phyloP scores from a whole-genome alignment of 768 basidiomycete species.

The Tylopilus vinaceipallidus region DNA sequence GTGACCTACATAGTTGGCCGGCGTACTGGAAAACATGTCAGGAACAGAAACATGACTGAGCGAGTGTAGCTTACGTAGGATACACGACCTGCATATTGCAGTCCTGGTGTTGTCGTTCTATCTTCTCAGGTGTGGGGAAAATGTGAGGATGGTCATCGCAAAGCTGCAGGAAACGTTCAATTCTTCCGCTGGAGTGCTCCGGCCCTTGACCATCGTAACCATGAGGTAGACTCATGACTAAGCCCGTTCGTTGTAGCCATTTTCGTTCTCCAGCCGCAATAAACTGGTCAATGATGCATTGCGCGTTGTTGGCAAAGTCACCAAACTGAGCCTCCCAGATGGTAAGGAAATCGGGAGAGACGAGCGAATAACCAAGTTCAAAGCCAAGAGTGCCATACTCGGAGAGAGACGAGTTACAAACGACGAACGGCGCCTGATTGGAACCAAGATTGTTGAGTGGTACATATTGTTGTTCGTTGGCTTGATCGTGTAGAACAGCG shows the following conservation, averaged over 20 bases:
- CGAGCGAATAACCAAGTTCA: slow-evolving; percentile 97
- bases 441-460: slow-evolving; percentile 87
- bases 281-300: slow-evolving; percentile 98
- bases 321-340: slow-evolving; percentile 99
- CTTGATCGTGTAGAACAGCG: slow-evolving; percentile 95
- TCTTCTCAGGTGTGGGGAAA: slow-evolving; percentile 85
- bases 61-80: slow-evolving; percentile 65
- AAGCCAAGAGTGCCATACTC: slow-evolving; percentile 95
- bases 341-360: slow-evolving; percentile 87
- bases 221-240: slow-evolving; percentile 88
- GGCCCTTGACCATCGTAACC: slow-evolving; percentile 99
- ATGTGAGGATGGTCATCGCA: slow-evolving; percentile 95
- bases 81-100: slow-evolving; percentile 99
- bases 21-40: slow-evolving; percentile 56
- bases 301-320: slow-evolving; percentile 97
- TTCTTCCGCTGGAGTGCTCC: slow-evolving; percentile 93
- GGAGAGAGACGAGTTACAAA: slow-evolving; percentile 96
- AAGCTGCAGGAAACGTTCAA: slow-evolving; percentile 96
- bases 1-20: slow-evolving; percentile 78
- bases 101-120: slow-evolving; percentile 96
- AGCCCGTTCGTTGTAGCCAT: slow-evolving; percentile 91
- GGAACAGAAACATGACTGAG: background rate
- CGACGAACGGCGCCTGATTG: slow-evolving; percentile 87
- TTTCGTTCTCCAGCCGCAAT: slow-evolving; percentile 97
- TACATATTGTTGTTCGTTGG: slow-evolving; percentile 85